Evolutionary conservation across 306 rosid genomes (phyloP).

Genomic region (Medicago lupulina): DNA sequence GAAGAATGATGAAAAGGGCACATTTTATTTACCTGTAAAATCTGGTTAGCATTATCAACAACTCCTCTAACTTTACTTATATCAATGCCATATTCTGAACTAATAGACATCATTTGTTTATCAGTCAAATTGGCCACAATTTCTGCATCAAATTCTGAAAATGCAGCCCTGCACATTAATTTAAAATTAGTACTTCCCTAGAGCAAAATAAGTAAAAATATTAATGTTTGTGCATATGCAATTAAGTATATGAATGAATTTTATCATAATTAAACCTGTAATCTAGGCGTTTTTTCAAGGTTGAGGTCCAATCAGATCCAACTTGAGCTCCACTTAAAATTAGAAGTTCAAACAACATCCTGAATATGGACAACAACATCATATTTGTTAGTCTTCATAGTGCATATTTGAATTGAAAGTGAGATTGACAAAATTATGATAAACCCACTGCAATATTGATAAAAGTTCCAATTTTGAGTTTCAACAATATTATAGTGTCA

Average conservation of each 20-base stretch:
- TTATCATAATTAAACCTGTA: slow-evolving; percentile 58
- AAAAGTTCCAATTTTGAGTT: too few species aligned
- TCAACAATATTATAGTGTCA: too few species aligned
- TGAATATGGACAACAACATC: slow-evolving; percentile 35
- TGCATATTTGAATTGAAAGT: too few species aligned
- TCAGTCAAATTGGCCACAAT: slow-evolving; percentile 74
- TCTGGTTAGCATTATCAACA: slow-evolving; percentile 87
- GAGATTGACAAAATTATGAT: too few species aligned
- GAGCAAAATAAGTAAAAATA: background rate
- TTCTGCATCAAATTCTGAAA: slow-evolving; percentile 86
- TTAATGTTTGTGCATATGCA: background rate
- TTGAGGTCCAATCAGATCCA: slow-evolving; percentile 99
- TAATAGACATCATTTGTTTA: slow-evolving; percentile 80
- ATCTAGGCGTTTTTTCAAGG: slow-evolving; percentile 85
- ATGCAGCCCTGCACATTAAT: slow-evolving; percentile 67
- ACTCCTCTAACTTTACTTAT: slow-evolving; percentile 92
- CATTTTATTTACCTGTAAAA: slow-evolving; percentile 66
- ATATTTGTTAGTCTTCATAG: slow-evolving; percentile 35
- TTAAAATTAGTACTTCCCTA: slow-evolving; percentile 23
- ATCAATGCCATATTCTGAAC: slow-evolving; percentile 75
- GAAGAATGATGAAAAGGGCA: slow-evolving; percentile 37
- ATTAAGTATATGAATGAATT: slow-evolving; percentile 1
- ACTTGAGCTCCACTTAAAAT: slow-evolving; percentile 93
- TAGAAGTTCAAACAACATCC: slow-evolving; percentile 90
- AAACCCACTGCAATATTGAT: too few species aligned